These are phyloP conservation scores for Lipomyces sp. DNA, from an alignment of 805 yeast species.

Conservation along the genomic window DNA sequence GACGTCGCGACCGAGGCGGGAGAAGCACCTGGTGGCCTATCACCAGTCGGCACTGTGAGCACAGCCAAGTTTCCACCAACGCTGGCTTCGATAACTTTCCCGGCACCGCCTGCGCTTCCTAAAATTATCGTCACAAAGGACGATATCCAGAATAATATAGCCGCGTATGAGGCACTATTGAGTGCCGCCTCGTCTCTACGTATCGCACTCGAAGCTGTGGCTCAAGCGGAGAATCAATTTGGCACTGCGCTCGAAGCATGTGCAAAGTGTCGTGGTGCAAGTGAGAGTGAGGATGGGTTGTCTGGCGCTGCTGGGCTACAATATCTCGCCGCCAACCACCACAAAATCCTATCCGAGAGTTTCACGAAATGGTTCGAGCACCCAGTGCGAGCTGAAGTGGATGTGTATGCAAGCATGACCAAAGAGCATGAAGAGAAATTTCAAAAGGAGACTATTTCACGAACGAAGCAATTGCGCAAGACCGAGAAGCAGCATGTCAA, in stretches of 20 bases:
- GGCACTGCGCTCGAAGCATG: conserved; percentile 71
- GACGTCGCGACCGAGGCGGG: not conserved
- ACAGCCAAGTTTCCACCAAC: conserved; percentile 36
- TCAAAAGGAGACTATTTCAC: conserved; percentile 56
- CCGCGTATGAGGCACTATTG: conserved; percentile 55
- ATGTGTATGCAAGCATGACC: conserved; percentile 52
- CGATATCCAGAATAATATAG: conserved; percentile 60
- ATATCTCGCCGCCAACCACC: conserved; percentile 75
- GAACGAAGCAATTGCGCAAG: conserved; percentile 57
- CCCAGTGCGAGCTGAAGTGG: conserved; percentile 56
- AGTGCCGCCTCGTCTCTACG: conserved; percentile 55
- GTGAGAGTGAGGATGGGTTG: conserved; percentile 64
- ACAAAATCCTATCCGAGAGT: conserved; percentile 66
- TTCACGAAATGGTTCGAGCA: conserved; percentile 59
- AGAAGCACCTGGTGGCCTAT: conserved; percentile 13
- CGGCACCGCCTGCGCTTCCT: conserved; percentile 58
- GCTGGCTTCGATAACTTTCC: conserved; percentile 39
- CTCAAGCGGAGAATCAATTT: conserved; percentile 69
- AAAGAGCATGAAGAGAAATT: conserved; percentile 58
- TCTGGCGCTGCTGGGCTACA: conserved; percentile 78
- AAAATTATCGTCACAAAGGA: conserved; percentile 41
- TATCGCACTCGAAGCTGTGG: conserved; percentile 52
- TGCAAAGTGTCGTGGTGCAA: conserved; percentile 67
- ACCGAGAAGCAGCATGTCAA: conserved; percentile 67
- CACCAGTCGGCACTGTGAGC: conserved; percentile 32